phyloP scores from a whole-genome alignment of 495 filamentous ascomycete species.

The Penicillium ochrochloron region DNA sequence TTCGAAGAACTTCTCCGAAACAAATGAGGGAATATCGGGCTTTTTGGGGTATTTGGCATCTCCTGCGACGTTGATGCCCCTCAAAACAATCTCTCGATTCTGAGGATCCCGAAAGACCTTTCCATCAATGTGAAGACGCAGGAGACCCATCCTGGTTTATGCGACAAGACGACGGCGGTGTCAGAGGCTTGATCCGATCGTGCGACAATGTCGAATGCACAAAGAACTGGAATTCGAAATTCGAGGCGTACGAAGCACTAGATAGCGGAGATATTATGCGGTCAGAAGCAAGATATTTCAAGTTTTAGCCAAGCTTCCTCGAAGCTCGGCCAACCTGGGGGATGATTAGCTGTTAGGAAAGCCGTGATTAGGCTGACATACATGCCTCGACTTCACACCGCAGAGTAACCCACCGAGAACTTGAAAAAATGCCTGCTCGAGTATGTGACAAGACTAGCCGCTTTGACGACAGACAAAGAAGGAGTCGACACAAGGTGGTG shows the following conservation, averaged over 20 bases:
- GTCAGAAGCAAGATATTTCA: not conserved
- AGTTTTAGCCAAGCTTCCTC: not conserved
- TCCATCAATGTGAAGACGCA: conserved; percentile 77
- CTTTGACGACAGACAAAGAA: not conserved
- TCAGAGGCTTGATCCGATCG: not conserved
- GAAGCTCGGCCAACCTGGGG: not conserved
- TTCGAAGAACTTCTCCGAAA: conserved; percentile 82
- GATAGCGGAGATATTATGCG: not conserved
- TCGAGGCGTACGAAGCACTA: not conserved
- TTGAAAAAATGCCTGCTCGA: not conserved
- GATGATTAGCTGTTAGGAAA: not conserved
- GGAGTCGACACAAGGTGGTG: not conserved
- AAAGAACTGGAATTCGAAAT: not conserved
- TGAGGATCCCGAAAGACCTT: conserved; percentile 74
- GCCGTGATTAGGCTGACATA: not conserved
- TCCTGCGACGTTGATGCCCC: conserved; percentile 71
- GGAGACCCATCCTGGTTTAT: conserved; percentile 39
- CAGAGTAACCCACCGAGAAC: not conserved
- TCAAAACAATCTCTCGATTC: conserved; percentile 68
- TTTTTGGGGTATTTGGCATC: conserved; percentile 74
- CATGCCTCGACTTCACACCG: not conserved
- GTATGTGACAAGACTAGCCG: too few relatives aligned
- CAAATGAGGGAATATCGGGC: conserved; percentile 81
- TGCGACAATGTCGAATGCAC: not conserved
- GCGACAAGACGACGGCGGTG: not conserved